Base-by-base conservation (phyloP, 768 basidiomycete genomes). In the Kwoniella mangroviensis region DNA sequence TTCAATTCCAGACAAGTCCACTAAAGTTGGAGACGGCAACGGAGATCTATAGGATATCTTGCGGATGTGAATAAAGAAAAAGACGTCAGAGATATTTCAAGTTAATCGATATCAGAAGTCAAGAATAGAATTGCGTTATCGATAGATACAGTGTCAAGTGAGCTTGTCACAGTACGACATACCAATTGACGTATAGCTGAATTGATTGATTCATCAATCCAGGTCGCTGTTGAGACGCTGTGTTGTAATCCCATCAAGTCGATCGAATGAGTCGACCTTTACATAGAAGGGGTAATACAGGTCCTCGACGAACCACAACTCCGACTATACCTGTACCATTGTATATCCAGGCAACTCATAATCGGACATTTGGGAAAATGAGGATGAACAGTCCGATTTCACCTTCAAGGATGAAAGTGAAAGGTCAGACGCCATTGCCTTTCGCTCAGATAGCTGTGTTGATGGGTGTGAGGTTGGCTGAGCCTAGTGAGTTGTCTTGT, bases 401-500 rank as follows among this genome's bases (percentile, higher is more conserved):
- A 43, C 65, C 56, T n/a, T 49, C 65, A 19, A 57, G 65, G 21
- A 22, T 19, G 40, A 64, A 56, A 24, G 59, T 13, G 52, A 64
- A 63, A 22, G 65, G 58, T 41, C 64, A 61, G 42, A 72, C 70
- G 28, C 61, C 70, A 21, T 56, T 75, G 22, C 73, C 73, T 6
- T 24, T 65, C 19, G 59, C 67, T 26, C 82, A 83, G 55, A 70
- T 83, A 17, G 76, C 74, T 4, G 74, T 79, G 21, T 69, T 83
- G 45, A 81, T 83, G 80, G 65, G 72, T 17, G 76, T 75, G 0
- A 68, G 82, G 40, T 70, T 83, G 57, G 82, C 82, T 6, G 82
- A 83, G 52, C 82, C 82, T 11, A 80, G 81, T 82, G 54, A 72
- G 81, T 77, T 42, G 13, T 42, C 22, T 57, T 26, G 26, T 26